Evolutionary conservation across 75 land plant genomes (phyloP).

Genomic region (Cunninghamia lanceolata): DNA sequence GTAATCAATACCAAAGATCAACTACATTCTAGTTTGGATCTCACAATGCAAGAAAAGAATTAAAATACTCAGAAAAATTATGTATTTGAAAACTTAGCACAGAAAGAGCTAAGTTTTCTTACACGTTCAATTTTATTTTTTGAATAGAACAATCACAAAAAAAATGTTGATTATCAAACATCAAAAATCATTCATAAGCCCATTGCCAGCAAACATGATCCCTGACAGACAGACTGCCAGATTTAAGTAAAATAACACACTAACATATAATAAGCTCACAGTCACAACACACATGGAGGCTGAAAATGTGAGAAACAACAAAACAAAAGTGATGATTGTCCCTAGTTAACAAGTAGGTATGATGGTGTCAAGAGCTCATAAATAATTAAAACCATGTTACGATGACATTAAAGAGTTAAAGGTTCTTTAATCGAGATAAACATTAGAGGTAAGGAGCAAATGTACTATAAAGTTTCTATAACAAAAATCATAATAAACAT

Average conservation of each 20-base stretch:
- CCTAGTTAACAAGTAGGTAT: too few species aligned
- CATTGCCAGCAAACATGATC: neutral
- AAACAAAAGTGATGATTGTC: neutral
- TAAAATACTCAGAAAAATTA: neutral
- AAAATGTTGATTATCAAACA: neutral
- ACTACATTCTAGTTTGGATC: conserved; percentile 1
- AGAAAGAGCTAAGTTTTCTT: neutral
- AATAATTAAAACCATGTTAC: neutral
- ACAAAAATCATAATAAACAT: neutral
- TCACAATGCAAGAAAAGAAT: neutral
- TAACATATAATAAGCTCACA: neutral
- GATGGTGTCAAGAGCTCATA: neutral
- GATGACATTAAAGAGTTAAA: neutral
- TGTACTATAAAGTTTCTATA: neutral
- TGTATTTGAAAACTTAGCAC: neutral
- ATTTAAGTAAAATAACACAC: neutral
- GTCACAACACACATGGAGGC: neutral
- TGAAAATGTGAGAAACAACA: neutral
- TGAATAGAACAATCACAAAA: too few species aligned
- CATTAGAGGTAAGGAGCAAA: neutral
- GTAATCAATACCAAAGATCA: conserved; percentile 10
- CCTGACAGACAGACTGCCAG: neutral
- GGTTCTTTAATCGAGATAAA: neutral
- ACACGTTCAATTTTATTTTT: neutral
- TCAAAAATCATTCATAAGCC: neutral